phyloP scores from a whole-genome alignment of 2,329 filamentous ascomycete genomes.

The Neofusicoccum sp. region DNA sequence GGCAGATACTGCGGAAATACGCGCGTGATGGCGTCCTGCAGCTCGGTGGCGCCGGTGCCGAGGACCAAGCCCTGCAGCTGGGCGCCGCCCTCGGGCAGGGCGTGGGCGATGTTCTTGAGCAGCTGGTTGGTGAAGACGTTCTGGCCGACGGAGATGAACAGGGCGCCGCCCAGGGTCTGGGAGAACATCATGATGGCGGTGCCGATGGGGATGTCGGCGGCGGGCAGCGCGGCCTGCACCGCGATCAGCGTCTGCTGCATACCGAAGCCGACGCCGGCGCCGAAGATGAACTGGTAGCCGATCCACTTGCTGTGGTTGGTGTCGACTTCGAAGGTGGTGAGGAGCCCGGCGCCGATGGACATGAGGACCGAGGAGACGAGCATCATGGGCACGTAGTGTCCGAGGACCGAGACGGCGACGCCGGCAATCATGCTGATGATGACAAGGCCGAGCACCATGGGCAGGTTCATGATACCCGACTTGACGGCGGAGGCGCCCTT shows the following conservation, averaged over 20 bases:
- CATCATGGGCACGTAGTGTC: slow-evolving; percentile 53
- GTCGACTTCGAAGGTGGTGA: slow-evolving; percentile 43
- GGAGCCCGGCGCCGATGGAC: slow-evolving; percentile 47
- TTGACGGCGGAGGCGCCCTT: slow-evolving; percentile 46
- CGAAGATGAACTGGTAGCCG: slow-evolving; percentile 41
- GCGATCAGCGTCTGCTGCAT: slow-evolving; percentile 50
- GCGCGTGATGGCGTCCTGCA: slow-evolving; percentile 53
- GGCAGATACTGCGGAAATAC: slow-evolving; percentile 42
- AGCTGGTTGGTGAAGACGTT: slow-evolving; percentile 53
- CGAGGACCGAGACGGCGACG: slow-evolving; percentile 39
- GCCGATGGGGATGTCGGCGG: slow-evolving; percentile 46
- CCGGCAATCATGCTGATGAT: slow-evolving; percentile 43
- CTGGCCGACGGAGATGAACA: slow-evolving; percentile 50
- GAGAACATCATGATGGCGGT: slow-evolving; percentile 50
- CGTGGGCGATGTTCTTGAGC: slow-evolving; percentile 44
- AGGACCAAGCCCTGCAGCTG: slow-evolving; percentile 35
- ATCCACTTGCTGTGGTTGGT: slow-evolving; percentile 39
- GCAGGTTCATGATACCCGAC: slow-evolving; percentile 50
- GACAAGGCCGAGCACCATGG: slow-evolving; percentile 47
- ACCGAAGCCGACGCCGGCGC: slow-evolving; percentile 46
- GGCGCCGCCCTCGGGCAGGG: slow-evolving; percentile 33
- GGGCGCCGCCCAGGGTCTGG: slow-evolving; percentile 48
- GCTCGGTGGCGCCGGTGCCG: slow-evolving; percentile 55
- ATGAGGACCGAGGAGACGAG: slow-evolving; percentile 42
- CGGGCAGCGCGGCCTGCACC: slow-evolving; percentile 45